These are phyloP conservation scores for Fusarium foetens DNA, from an alignment of 2,329 filamentous ascomycete species.

Conservation along the genomic window DNA sequence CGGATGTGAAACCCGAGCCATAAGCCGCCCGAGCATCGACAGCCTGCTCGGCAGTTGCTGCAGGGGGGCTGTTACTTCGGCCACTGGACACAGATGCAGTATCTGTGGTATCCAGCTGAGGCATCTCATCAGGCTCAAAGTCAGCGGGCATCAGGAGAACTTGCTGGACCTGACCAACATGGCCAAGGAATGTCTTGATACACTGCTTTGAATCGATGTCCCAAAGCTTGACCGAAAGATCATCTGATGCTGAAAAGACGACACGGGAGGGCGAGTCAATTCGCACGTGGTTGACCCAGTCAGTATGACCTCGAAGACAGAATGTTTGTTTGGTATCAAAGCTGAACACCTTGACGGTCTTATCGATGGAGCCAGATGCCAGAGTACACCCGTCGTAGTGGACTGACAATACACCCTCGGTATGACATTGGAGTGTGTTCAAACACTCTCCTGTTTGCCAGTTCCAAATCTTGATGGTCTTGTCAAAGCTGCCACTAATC, in stretches of 20 bases:
- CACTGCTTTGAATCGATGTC: conserved; percentile 86
- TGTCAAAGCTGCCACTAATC: conserved; percentile 89
- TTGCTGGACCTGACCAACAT: conserved; percentile 96
- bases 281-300: conserved; percentile 97
- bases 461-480: conserved; percentile 93
- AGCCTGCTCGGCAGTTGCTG: conserved; percentile 45
- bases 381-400: conserved; percentile 88
- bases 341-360: conserved; percentile 92
- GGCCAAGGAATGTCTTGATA: conserved; percentile 82
- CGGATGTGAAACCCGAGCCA: conserved; percentile 69
- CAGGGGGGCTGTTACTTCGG: conserved; percentile 55
- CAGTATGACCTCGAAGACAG: conserved; percentile 82
- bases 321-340: conserved; percentile 86
- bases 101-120: conserved; percentile 63
- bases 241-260: conserved; percentile 92
- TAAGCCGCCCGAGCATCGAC: conserved; percentile 65
- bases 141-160: conserved; percentile 84
- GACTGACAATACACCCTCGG: conserved; percentile 83
- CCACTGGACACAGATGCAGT: conserved; percentile 60
- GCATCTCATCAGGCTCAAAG: conserved; percentile 83
- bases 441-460: conserved; percentile 92
- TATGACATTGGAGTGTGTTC: conserved; percentile 82
- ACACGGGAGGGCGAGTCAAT: conserved; percentile 85
- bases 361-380: conserved; percentile 89
- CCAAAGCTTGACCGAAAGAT: conserved; percentile 91